Conservation (phyloP, 2,329 filamentous ascomycete genomes). For the Cercospora sp. region DNA sequence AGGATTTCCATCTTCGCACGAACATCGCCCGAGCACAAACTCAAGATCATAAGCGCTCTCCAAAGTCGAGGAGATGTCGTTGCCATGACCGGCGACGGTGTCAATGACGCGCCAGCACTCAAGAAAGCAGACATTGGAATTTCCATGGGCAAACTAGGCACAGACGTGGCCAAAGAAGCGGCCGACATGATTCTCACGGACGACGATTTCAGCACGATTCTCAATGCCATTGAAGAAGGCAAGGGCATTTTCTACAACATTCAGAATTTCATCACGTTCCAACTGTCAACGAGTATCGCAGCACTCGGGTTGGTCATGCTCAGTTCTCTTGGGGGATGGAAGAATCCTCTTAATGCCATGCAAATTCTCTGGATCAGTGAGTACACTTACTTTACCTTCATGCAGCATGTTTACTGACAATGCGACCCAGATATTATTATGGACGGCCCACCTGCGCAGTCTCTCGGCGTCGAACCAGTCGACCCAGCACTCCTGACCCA, state of each 20-base stretch:
- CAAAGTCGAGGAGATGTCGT: conserved; percentile 94
- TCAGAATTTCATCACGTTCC: conserved; percentile 98
- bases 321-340: conserved; percentile 89
- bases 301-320: conserved; percentile 87
- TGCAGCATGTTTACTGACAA: conserved; percentile 11
- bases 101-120: conserved; percentile 93
- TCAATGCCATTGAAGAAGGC: conserved; percentile 95
- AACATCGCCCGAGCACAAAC: conserved; percentile 94
- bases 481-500: conserved; percentile 92
- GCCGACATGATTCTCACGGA: conserved; percentile 92
- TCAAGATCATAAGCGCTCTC: conserved; percentile 91
- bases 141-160: conserved; percentile 91
- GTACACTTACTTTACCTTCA: conserved; percentile 41
- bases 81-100: conserved; percentile 97
- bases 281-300: conserved; percentile 94
- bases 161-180: conserved; percentile 94
- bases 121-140: conserved; percentile 99
- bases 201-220: conserved; percentile 86
- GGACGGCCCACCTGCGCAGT: conserved; percentile 97
- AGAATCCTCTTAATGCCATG: conserved; percentile 97
- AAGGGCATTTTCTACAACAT: conserved; percentile 99
- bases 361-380: conserved; percentile 99
- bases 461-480: conserved; percentile 90
- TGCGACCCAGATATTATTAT: conserved; percentile 82
- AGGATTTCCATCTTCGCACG: conserved; percentile 93